Percentiles rank a stretch among this genome's conserved stretches.
phyloP scores from a whole-genome alignment of 768 basidiomycete species.

The Lactarius psammicola region DNA sequence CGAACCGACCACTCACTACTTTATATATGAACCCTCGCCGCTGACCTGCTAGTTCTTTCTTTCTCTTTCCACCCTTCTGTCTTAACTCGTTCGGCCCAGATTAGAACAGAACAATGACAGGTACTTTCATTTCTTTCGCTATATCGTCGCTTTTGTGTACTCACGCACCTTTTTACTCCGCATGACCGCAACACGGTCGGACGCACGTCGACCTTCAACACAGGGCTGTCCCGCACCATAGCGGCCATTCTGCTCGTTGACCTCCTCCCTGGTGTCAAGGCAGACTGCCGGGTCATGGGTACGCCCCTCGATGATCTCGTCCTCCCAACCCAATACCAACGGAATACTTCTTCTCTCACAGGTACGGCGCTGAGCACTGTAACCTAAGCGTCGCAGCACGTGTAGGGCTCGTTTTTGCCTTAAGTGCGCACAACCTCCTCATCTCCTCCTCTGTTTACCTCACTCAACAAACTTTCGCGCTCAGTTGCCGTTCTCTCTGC shows the following conservation, averaged over 20 bases:
- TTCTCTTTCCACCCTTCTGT: not conserved
- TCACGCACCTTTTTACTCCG: not conserved
- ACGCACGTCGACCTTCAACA: not conserved
- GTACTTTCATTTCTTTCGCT: not conserved
- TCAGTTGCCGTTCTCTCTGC: too few species aligned
- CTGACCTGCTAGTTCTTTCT: not conserved
- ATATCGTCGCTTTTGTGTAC: not conserved
- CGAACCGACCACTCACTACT: not conserved
- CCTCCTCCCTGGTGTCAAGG: slow-evolving; percentile 8
- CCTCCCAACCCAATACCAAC: not conserved
- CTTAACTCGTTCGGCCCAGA: too few species aligned
- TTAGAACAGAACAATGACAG: not conserved
- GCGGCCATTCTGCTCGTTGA: not conserved
- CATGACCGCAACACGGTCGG: not conserved
- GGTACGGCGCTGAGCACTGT: not conserved
- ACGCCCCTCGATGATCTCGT: not conserved
- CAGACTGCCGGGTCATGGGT: slow-evolving; percentile 2
- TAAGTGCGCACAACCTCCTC: not conserved
- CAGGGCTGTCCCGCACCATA: not conserved
- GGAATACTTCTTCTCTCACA: not conserved
- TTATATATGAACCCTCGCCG: not conserved
- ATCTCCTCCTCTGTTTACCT: too few species aligned
- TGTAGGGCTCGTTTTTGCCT: not conserved
- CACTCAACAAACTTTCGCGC: too few species aligned
- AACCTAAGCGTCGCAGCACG: slow-evolving; percentile 10